Evolutionary conservation across 805 yeast species (phyloP).

Genomic region (Zygoascus biomembranicola): DNA sequence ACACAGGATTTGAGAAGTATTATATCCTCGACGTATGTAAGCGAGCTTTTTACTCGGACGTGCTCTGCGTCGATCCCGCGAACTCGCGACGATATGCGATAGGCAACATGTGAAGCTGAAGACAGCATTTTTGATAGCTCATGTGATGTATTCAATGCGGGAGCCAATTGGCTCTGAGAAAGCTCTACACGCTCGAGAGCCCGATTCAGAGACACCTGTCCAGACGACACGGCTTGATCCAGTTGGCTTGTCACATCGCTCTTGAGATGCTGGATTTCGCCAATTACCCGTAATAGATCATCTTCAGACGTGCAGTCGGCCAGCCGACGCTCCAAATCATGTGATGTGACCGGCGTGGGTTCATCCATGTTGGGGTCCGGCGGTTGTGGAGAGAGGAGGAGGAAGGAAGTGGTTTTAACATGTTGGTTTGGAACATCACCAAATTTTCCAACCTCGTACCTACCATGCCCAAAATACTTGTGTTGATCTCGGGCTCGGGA

Average conservation of each 20-base stretch:
- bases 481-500: constrained; percentile 90
- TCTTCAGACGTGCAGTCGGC: constrained; percentile 4
- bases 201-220: constrained; percentile 14
- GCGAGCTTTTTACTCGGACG: constrained; percentile 51
- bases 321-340: constrained; percentile 2
- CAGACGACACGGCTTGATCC: constrained; percentile 6
- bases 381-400: neutral
- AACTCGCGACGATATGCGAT: constrained; percentile 59
- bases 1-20: constrained; percentile 60
- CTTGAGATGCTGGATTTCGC: constrained; percentile 4
- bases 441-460: neutral
- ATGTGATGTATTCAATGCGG: constrained; percentile 39
- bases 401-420: neutral
- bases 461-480: constrained; percentile 41
- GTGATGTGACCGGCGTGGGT: neutral
- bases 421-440: too few species aligned
- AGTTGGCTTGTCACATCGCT: constrained; percentile 2
- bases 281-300: constrained; percentile 12
- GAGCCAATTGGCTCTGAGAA: constrained; percentile 22
- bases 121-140: constrained; percentile 46
- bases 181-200: constrained; percentile 22
- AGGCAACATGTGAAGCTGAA: constrained; percentile 57
- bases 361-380: neutral
- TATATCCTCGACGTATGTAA: constrained; percentile 56
- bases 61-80: constrained; percentile 64